phyloP scores from a whole-genome alignment of 495 filamentous ascomycete genomes.

The Parathielavia appendiculata region DNA sequence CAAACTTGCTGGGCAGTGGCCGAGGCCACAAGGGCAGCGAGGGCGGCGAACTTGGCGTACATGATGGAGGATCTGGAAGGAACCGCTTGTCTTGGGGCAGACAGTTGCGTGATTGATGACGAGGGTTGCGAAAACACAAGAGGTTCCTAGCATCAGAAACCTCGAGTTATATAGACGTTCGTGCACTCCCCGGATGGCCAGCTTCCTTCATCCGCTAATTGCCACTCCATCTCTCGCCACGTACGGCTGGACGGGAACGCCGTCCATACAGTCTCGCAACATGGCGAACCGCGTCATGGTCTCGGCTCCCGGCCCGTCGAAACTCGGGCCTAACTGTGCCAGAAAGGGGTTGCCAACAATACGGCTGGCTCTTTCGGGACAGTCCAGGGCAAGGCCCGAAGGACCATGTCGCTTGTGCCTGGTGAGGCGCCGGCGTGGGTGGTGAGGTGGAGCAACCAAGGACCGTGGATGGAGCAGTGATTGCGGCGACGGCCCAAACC shows the following conservation, averaged over 20 bases:
- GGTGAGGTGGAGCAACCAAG: slow-evolving; percentile 11
- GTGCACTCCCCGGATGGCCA: neutral
- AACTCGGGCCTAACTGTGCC: slow-evolving; percentile 15
- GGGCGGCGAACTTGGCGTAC: slow-evolving; percentile 33
- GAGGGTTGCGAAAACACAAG: slow-evolving; percentile 23
- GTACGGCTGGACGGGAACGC: slow-evolving; percentile 20
- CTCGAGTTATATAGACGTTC: slow-evolving; percentile 26
- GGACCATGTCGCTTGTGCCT: slow-evolving; percentile 12
- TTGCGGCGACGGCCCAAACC: slow-evolving; percentile 22
- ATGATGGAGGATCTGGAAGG: slow-evolving; percentile 20
- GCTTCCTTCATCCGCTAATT: neutral
- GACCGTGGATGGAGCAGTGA: slow-evolving; percentile 6
- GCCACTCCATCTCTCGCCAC: slow-evolving; percentile 1
- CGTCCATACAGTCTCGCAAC: slow-evolving; percentile 11
- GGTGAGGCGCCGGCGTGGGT: slow-evolving; percentile 14
- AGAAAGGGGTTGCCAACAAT: slow-evolving; percentile 7
- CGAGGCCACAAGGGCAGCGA: slow-evolving; percentile 41
- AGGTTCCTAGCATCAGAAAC: slow-evolving; percentile 1
- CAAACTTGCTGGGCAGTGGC: slow-evolving; percentile 53
- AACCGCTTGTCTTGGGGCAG: slow-evolving; percentile 5
- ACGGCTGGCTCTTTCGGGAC: slow-evolving; percentile 4
- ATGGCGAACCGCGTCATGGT: slow-evolving; percentile 2
- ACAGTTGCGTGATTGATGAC: slow-evolving; percentile 24
- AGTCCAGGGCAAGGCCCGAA: slow-evolving; percentile 5
- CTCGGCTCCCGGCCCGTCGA: slow-evolving; percentile 32